phyloP scores from a whole-genome alignment of 805 yeast species.

The Naumovozyma dairenensis region DNA sequence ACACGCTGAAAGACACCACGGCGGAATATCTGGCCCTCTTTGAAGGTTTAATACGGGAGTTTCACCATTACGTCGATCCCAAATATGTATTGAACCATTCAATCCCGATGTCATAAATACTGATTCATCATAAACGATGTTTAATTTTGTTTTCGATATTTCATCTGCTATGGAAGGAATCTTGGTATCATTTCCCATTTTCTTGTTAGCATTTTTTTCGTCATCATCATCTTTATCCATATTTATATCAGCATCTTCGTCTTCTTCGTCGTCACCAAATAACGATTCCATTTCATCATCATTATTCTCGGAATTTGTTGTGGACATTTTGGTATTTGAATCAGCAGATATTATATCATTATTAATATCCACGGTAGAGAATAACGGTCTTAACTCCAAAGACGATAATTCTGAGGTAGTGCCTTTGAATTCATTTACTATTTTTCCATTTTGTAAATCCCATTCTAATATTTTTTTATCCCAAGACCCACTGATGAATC shows the following conservation, averaged over 20 bases:
- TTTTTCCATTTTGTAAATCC: slow-evolving; percentile 71
- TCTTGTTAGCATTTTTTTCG: slow-evolving; percentile 3
- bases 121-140: slow-evolving; percentile 31
- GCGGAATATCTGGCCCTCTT: slow-evolving; percentile 64
- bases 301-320: slow-evolving; percentile 10
- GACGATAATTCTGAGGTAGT: slow-evolving; percentile 73
- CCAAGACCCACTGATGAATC: slow-evolving; percentile 81
- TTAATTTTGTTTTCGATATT: slow-evolving; percentile 19
- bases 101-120: slow-evolving; percentile 72
- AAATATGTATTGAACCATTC: slow-evolving; percentile 70
- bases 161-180: slow-evolving; percentile 10
- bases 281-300: slow-evolving; percentile 45
- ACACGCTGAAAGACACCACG: slow-evolving; percentile 86
- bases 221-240: slow-evolving; percentile 4
- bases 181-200: slow-evolving; percentile 2
- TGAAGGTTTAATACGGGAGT: slow-evolving; percentile 37
- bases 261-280: slow-evolving; percentile 49
- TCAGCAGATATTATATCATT: no score
- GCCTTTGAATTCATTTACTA: slow-evolving; percentile 39
- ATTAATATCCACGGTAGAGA: slow-evolving; percentile 37
- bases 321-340: no score
- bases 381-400: slow-evolving; percentile 56
- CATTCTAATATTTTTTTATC: slow-evolving; percentile 71
- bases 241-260: slow-evolving; percentile 16
- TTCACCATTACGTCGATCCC: slow-evolving; percentile 60